A percentile compares a stretch with the other conserved stretches of the same genome.
Evolutionary conservation across 192 early-diverging fungal genomes (phyloP).

Genomic region (Piromyces finnis): DNA sequence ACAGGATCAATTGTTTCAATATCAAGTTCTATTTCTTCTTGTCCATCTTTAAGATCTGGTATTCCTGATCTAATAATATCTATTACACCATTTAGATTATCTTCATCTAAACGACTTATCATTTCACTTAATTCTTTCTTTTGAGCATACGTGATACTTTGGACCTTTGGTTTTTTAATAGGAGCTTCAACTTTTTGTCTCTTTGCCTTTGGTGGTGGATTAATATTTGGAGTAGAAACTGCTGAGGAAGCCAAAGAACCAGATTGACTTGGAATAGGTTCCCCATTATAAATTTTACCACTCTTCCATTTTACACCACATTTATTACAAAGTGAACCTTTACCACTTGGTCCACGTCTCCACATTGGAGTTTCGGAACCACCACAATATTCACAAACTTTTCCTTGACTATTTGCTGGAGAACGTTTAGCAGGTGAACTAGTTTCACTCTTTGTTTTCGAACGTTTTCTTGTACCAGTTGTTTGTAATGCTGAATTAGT

Average conservation of each 20-base stretch:
- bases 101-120: constrained; percentile 4
- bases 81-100: constrained; percentile 8
- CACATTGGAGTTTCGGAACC: not conserved
- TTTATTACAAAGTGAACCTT: not conserved
- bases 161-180: not conserved
- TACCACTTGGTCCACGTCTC: not conserved
- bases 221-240: not conserved
- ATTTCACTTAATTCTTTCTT: constrained; percentile 8
- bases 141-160: constrained; percentile 12
- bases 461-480: not conserved
- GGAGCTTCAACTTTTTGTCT: not conserved
- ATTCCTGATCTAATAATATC: constrained; percentile 13
- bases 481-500: not conserved
- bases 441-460: not conserved
- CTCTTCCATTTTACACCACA: not conserved
- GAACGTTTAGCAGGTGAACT: not conserved
- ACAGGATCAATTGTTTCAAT: constrained; percentile 13
- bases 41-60: constrained; percentile 6
- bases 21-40: constrained; percentile 19
- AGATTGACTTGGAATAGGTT: not conserved
- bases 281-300: not conserved
- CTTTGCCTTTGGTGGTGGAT: not conserved
- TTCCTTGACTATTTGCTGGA: not conserved
- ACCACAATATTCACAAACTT: not conserved
- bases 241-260: not conserved